phyloP scores from a whole-genome alignment of 129 eudicot genomes.

The Tagetes patula region DNA sequence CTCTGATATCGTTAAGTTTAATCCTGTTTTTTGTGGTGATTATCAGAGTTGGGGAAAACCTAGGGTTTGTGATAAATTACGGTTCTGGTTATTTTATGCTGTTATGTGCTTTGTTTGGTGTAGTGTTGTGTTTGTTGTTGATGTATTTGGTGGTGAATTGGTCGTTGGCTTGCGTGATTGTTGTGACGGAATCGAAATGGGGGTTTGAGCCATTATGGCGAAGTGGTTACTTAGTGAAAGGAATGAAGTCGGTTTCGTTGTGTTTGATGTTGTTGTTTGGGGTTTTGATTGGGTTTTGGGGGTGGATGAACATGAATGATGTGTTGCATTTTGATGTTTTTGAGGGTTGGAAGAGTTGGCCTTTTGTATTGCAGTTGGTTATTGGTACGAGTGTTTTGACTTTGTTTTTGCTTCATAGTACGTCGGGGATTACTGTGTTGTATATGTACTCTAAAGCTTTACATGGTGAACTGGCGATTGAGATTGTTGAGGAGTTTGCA shows the following conservation, averaged over 20 bases:
- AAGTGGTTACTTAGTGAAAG: slow-evolving; percentile 39
- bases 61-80: slow-evolving; percentile 29
- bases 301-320: slow-evolving; percentile 31
- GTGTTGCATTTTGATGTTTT: slow-evolving; percentile 31
- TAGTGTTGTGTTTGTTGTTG: neutral
- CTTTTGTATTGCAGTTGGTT: slow-evolving; percentile 53
- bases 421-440: slow-evolving; percentile 55
- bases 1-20: slow-evolving; percentile 20
- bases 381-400: slow-evolving; percentile 54
- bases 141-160: slow-evolving; percentile 36
- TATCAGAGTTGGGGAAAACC: slow-evolving; percentile 2
- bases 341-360: slow-evolving; percentile 54
- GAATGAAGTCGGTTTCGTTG: slow-evolving; percentile 35
- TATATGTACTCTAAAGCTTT: slow-evolving; percentile 93
- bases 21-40: neutral
- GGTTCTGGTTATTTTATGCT: neutral
- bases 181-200: slow-evolving; percentile 48
- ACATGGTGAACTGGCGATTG: slow-evolving; percentile 76
- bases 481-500: slow-evolving; percentile 82
- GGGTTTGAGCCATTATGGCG: slow-evolving; percentile 45
- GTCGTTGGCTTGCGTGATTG: slow-evolving; percentile 39
- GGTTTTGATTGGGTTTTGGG: slow-evolving; percentile 28
- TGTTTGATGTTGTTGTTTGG: slow-evolving; percentile 31
- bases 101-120: neutral
- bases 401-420: slow-evolving; percentile 53